phyloP scores from a whole-genome alignment of 1,284 basidiomycete species.

The Ustilago cynodontis region DNA sequence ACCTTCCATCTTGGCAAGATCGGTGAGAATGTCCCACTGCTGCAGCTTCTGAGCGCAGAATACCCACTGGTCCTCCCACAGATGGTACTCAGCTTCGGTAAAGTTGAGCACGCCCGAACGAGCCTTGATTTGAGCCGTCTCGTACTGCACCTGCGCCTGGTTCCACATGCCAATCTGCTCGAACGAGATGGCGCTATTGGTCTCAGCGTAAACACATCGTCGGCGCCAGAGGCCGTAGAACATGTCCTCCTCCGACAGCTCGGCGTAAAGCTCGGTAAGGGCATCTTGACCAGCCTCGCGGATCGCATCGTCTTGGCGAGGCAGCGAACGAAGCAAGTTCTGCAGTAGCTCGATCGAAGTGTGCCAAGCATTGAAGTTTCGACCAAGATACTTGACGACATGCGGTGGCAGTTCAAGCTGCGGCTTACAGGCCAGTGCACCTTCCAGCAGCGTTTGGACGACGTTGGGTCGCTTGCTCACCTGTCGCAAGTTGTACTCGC shows the following conservation, averaged over 20 bases:
- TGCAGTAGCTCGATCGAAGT: constrained; percentile 89
- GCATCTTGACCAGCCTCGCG: constrained; percentile 91
- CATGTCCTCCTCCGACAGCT: constrained; percentile 94
- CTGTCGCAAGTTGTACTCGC: constrained; percentile 92
- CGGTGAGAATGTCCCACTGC: constrained; percentile 87
- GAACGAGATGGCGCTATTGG: constrained; percentile 89
- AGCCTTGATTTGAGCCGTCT: constrained; percentile 88
- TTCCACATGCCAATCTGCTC: constrained; percentile 99
- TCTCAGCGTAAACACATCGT: constrained; percentile 87
- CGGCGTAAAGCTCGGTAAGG: constrained; percentile 93
- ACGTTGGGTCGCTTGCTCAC: constrained; percentile 92
- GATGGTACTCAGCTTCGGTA: constrained; percentile 93
- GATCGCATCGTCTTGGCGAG: constrained; percentile 80
- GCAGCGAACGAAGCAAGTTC: constrained; percentile 76
- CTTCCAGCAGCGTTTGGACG: constrained; percentile 89
- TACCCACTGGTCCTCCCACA: constrained; percentile 99
- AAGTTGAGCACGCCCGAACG: constrained; percentile 87
- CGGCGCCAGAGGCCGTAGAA: constrained; percentile 97
- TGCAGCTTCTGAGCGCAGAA: constrained; percentile 94
- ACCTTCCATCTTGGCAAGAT: constrained; percentile 86
- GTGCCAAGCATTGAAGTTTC: constrained; percentile 97
- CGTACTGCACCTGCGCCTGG: constrained; percentile 89
- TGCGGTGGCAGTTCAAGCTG: constrained; percentile 91
- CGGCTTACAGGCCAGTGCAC: constrained; percentile 85
- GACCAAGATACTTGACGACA: constrained; percentile 94